A percentile compares a stretch with the other conserved stretches of the same genome.
Conservation (phyloP, 2,329 filamentous ascomycete genomes). For the Claviceps lovelessii region DNA sequence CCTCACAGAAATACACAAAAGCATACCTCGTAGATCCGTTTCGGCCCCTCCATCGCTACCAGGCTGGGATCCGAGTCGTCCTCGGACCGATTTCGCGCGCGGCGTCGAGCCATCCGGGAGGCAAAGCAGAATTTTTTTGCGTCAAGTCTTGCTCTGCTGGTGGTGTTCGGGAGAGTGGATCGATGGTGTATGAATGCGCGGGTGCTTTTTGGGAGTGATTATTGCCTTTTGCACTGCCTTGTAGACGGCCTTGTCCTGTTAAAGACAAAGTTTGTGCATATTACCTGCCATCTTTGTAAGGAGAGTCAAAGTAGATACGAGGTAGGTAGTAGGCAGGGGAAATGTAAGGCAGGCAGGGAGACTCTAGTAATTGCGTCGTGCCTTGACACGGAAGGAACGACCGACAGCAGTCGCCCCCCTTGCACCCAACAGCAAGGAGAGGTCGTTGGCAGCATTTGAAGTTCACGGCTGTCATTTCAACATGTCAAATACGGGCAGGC, state of each 20-base stretch:
- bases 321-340: no score
- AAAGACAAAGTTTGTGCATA: background rate
- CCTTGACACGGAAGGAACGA: background rate
- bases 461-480: no score
- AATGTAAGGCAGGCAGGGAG: no score
- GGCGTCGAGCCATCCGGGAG: conserved; percentile 7
- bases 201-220: background rate
- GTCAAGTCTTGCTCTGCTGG: background rate
- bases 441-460: no score
- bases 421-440: background rate
- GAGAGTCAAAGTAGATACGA: background rate
- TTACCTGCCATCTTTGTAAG: background rate
- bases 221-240: background rate
- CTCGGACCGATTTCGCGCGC: conserved; percentile 6
- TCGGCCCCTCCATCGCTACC: conserved; percentile 13
- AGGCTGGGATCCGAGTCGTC: conserved; percentile 12
- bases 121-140: background rate
- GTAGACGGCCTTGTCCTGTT: background rate
- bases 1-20: background rate
- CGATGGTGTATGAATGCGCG: background rate
- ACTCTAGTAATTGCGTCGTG: background rate
- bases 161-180: no score
- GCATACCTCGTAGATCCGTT: conserved; percentile 14
- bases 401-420: background rate
- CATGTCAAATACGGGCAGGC: background rate